Evolutionary conservation across 768 basidiomycete genomes (phyloP), one percentile per base, ranked within the genome.

Genomic region (Boletus reticuloceps): DNA sequence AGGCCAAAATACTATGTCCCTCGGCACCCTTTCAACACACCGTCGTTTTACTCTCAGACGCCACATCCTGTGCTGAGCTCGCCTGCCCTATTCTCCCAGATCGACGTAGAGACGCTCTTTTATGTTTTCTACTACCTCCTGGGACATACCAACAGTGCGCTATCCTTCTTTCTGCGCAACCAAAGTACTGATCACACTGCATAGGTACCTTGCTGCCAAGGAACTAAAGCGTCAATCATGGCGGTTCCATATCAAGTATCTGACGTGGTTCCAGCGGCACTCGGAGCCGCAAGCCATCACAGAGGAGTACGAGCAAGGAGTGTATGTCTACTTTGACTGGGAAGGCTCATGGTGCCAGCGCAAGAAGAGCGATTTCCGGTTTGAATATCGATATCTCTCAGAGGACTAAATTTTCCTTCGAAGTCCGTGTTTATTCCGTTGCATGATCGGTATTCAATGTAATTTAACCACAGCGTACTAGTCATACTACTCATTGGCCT

Each of bases 301-400:
- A 50, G 96, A 98, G 64, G 96, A 98, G 70, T 99, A 98, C 71
- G 97, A 99, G 74, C 95, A 98, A 75, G 97, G 97, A 14, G 94
- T 97, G 14, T 99, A 99, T 72, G 91, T 97, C 34, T 99, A 99
- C 79, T 98, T 98, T 72, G 96, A 98, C 74, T 98, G 95, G 95
- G 95, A 98, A 72, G 93, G 93, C 47, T 92, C 91, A 59, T 99
- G 96, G 97, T 97, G 94, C 71, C 94, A 96, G 70, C 82, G 96
- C 69, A 93, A 94, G 78, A 99, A 99, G 80, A 87, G 89, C 68
- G 95, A 98, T 72, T 99, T 98, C 81, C 86, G 94, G 25, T 98
- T 93, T 66, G 90, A 95, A 74, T 96, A 96, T 72, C 91, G 94
- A 58, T 95, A 95, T 77, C 77, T 96, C 51, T 94, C 91, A 4